These are phyloP conservation scores for Saccharomycodes ludwigii DNA, from an alignment of 805 yeast species.

Conservation along the genomic window DNA sequence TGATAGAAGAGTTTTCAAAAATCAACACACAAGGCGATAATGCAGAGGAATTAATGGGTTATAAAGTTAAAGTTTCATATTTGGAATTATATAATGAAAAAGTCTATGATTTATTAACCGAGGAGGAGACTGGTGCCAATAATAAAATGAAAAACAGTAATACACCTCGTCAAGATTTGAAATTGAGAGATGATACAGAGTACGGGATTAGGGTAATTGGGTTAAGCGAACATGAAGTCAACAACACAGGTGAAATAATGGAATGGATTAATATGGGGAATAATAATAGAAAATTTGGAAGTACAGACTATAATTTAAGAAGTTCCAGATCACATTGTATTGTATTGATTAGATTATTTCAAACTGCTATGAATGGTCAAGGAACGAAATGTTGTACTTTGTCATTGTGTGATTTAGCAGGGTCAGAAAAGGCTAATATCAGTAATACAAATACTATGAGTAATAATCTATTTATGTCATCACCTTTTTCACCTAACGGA, in stretches of 20 bases:
- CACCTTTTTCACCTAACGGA: no score
- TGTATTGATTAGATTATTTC: slow-evolving; percentile 49
- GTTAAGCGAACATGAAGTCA: slow-evolving; percentile 47
- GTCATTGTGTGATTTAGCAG: slow-evolving; percentile 90
- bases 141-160: no score
- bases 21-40: slow-evolving; percentile 18
- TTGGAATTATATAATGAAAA: slow-evolving; percentile 82
- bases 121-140: slow-evolving; percentile 5
- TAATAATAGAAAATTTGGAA: slow-evolving; percentile 61
- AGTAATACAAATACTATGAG: slow-evolving; percentile 17
- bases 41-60: slow-evolving; percentile 10
- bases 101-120: slow-evolving; percentile 59
- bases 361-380: slow-evolving; percentile 29
- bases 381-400: slow-evolving; percentile 42
- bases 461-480: no score
- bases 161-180: slow-evolving; percentile 43
- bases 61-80: slow-evolving; percentile 50
- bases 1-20: slow-evolving; percentile 44
- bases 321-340: slow-evolving; percentile 91
- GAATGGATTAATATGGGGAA: slow-evolving; percentile 58
- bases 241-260: slow-evolving; percentile 46
- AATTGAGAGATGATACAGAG: slow-evolving; percentile 62
- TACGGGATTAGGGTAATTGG: slow-evolving; percentile 71
- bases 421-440: slow-evolving; percentile 70
- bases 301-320: slow-evolving; percentile 79